phyloP scores from a whole-genome alignment of 2,329 filamentous ascomycete species.

The Tolypocladium endophyticum region DNA sequence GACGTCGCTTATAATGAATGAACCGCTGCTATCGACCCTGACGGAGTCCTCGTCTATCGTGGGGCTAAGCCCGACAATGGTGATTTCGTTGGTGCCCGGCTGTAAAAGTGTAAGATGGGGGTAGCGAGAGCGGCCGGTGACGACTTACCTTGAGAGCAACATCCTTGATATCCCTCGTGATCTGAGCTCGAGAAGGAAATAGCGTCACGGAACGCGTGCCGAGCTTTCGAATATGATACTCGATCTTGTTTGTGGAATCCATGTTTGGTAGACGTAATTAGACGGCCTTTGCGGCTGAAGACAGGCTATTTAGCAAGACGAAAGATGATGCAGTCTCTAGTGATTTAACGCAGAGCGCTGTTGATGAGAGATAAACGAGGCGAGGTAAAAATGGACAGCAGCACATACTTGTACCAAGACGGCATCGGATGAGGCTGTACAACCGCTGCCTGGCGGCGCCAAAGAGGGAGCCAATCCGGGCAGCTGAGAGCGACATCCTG shows the following conservation, averaged over 20 bases:
- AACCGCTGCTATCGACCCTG: constrained; percentile 46
- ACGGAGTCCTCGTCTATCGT: constrained; percentile 48
- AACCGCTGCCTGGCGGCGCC: neutral
- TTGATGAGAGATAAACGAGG: neutral
- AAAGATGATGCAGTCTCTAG: neutral
- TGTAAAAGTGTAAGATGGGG: constrained; percentile 11
- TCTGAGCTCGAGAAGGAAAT: constrained; percentile 49
- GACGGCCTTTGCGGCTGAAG: neutral
- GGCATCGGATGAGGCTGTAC: neutral
- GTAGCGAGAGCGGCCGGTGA: neutral
- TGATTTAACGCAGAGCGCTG: no score
- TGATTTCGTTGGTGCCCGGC: constrained; percentile 48
- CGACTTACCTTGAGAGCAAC: constrained; percentile 23
- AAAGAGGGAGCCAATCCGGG: neutral
- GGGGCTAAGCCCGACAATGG: constrained; percentile 43
- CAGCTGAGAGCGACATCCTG: neutral
- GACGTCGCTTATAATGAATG: constrained; percentile 47
- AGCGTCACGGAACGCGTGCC: constrained; percentile 51
- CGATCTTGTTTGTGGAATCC: constrained; percentile 29
- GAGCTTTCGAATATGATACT: constrained; percentile 47
- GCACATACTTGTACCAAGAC: neutral
- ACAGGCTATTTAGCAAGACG: neutral
- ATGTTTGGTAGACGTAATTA: constrained; percentile 6
- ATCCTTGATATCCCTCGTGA: constrained; percentile 48
- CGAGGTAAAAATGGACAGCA: neutral